Evolutionary conservation across 768 basidiomycete species (phyloP).

Genomic region (Suillus clintonianus): DNA sequence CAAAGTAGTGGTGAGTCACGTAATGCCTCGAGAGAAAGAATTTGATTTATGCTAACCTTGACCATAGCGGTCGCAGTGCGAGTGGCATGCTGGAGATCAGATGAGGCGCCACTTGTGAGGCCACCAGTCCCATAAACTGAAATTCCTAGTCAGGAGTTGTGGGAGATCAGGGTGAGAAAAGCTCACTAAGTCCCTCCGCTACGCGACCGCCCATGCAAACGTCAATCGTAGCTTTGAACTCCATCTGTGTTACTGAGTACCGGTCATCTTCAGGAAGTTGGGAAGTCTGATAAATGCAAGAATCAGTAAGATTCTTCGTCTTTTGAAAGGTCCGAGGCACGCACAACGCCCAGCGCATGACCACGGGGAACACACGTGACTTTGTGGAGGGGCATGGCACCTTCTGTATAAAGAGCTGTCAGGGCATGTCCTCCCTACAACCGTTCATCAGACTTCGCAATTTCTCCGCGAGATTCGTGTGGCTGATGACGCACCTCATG

Average conservation of each 20-base stretch:
- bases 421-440: slow-evolving; percentile 86
- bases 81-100: slow-evolving; percentile 83
- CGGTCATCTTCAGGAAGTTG: slow-evolving; percentile 79
- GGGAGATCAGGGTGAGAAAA: slow-evolving; percentile 4
- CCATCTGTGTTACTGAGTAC: slow-evolving; percentile 66
- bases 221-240: slow-evolving; percentile 83
- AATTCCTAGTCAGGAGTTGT: slow-evolving; percentile 12
- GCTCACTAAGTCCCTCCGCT: slow-evolving; percentile 86
- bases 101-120: slow-evolving; percentile 89
- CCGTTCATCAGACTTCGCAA: slow-evolving; percentile 13
- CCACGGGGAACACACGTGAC: slow-evolving; percentile 98
- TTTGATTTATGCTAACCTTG: slow-evolving; percentile 53
- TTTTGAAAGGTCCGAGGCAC: slow-evolving; percentile 26
- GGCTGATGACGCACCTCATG: slow-evolving; percentile 69
- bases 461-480: not conserved
- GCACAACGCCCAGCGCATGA: slow-evolving; percentile 84
- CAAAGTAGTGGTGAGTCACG: not conserved
- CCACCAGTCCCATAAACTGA: slow-evolving; percentile 86
- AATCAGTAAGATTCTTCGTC: slow-evolving; percentile 12
- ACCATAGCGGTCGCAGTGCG: slow-evolving; percentile 84
- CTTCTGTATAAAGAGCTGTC: slow-evolving; percentile 92
- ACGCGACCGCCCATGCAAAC: slow-evolving; percentile 94
- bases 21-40: slow-evolving; percentile 6
- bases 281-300: slow-evolving; percentile 50
- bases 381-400: slow-evolving; percentile 96